Base-by-base conservation (phyloP, 2,329 filamentous ascomycete genomes). In the Phaeosphaeria sp. region DNA sequence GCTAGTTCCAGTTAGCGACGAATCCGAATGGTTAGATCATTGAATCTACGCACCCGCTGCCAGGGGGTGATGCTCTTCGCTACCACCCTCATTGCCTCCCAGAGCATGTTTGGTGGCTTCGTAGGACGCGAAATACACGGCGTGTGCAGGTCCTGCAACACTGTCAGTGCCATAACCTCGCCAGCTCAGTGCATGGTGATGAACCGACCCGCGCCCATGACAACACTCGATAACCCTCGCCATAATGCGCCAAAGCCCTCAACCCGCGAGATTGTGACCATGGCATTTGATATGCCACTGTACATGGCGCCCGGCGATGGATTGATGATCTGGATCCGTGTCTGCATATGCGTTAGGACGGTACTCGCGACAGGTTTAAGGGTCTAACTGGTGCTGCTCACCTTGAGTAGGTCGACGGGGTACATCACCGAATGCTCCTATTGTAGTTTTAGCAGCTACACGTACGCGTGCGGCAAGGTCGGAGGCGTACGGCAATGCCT, bases 351-450 rank as follows among this genome's bases (percentile, higher is more conserved):
- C 46, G 63, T 73, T 62, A 74, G 66, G 66, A 58, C 61, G 54
- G 46, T 43, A 52, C 33, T 50, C 54, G 41, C n/a, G 50, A 44
- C 33, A 39, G 7, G 30, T 53, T 23, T 41, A 33, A 11, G 18
- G 41, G 46, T 23, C 6, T 6, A 44, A 17, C 10, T 20, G 33
- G 41, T 59, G 58, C 55, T 52, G 72, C 82, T 64, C 78, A 97
- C 95, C 90, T 99, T 99, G 76, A 99, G 90, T 68, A 96, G 88
- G 82, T 99, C 95, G 75, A 99, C 91, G 20, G 95, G 95, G 77
- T 99, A 99, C 95, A 99, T 98, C 72, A 97, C 93, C 58, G 94
- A 96, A 80, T 98, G 94, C 82, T 98, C 94, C 93, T 97, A 59
- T 63, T 49, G 60, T 62, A 66, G 46, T 50, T 60, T 77, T 63